These are phyloP conservation scores for Thyridium curvatum DNA, from an alignment of 2,329 filamentous ascomycete genomes.

Conservation along the genomic window DNA sequence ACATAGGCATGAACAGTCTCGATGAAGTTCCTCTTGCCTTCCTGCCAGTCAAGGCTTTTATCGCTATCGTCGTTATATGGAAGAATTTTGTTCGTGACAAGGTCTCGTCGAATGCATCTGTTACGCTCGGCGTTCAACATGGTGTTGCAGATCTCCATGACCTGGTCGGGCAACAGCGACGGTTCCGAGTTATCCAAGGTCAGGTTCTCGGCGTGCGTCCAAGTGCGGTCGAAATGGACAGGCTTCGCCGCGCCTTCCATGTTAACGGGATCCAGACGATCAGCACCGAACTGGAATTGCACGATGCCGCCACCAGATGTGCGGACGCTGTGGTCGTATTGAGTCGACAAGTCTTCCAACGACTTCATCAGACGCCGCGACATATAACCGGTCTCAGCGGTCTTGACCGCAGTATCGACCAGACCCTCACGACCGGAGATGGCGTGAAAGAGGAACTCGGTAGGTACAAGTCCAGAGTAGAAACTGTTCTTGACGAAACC, in stretches of 20 bases:
- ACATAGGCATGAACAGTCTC: conserved; percentile 72
- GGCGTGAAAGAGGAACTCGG: conserved; percentile 96
- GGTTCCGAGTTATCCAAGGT: conserved; percentile 76
- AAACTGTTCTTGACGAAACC: conserved; percentile 98
- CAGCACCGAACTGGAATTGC: conserved; percentile 95
- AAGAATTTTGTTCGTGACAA: conserved; percentile 56
- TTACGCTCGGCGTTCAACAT: conserved; percentile 63
- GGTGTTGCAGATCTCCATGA: conserved; percentile 60
- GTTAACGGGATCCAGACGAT: conserved; percentile 90
- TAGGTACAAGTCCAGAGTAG: conserved; percentile 83
- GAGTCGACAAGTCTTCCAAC: conserved; percentile 84
- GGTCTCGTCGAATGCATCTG: conserved; percentile 54
- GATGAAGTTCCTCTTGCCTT: conserved; percentile 78
- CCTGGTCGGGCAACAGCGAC: conserved; percentile 68
- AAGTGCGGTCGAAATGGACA: conserved; percentile 87
- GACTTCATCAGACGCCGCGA: conserved; percentile 97
- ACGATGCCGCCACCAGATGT: conserved; percentile 86
- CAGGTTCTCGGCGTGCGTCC: conserved; percentile 68
- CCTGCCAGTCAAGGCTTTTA: conserved; percentile 67
- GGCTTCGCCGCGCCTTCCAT: conserved; percentile 95
- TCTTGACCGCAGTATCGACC: conserved; percentile 98
- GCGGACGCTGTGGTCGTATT: conserved; percentile 91
- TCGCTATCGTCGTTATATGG: conserved; percentile 65
- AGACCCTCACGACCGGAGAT: conserved; percentile 98
- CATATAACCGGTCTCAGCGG: conserved; percentile 98